phyloP scores from a whole-genome alignment of 2,329 filamentous ascomycete genomes.

The Monilinia fructicola region DNA sequence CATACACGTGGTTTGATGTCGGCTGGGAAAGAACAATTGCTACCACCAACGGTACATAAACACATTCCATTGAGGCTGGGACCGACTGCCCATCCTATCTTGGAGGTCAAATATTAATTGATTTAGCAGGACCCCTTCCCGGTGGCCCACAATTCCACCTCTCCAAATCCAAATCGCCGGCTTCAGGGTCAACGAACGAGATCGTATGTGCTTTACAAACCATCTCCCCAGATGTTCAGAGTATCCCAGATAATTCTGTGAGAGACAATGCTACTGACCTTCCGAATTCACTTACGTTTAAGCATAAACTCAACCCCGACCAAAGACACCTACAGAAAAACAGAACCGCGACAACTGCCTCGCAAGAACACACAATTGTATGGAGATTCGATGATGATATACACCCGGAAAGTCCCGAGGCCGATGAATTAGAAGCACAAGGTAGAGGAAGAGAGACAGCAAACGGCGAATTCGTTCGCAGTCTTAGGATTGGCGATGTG shows the following conservation, averaged over 20 bases:
- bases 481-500: conserved; percentile 42
- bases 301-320: conserved; percentile 44
- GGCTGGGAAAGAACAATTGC: conserved; percentile 57
- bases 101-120: not conserved
- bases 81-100: not conserved
- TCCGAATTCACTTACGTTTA: conserved; percentile 32
- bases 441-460: conserved; percentile 54
- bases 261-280: not conserved
- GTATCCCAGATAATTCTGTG: conserved; percentile 19
- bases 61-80: not conserved
- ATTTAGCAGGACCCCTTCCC: not conserved
- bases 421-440: conserved; percentile 38
- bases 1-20: conserved; percentile 64
- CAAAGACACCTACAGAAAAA: conserved; percentile 49
- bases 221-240: conserved; percentile 38
- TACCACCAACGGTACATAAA: conserved; percentile 30
- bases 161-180: not conserved
- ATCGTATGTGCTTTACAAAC: conserved; percentile 43
- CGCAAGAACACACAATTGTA: conserved; percentile 48
- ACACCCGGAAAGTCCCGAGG: conserved; percentile 46
- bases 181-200: not conserved
- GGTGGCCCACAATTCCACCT: conserved; percentile 19
- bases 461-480: conserved; percentile 56
- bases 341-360: conserved; percentile 43
- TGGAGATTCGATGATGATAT: conserved; percentile 55